Percentiles rank a stretch among this genome's conserved stretches.
Conservation (phyloP, 208 protist species). For the Zelonia costaricensis region DNA sequence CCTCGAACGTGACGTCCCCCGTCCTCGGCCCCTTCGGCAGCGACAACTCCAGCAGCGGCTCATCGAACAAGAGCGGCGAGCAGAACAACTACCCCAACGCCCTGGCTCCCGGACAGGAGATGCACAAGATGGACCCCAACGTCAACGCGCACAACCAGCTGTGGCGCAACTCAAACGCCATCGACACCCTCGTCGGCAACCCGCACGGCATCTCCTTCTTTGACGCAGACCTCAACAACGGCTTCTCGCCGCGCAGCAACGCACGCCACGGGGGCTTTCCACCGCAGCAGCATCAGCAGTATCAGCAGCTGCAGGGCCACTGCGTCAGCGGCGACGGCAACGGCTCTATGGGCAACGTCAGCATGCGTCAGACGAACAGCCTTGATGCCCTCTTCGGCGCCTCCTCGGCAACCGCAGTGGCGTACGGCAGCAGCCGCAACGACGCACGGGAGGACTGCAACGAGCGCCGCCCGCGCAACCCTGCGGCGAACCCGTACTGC, state of each 20-base stretch:
- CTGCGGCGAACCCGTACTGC: conserved; percentile 21
- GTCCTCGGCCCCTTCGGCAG: conserved; percentile 8
- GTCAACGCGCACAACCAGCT: conserved; percentile 25
- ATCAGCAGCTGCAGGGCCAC: not conserved
- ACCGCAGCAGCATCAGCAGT: not conserved
- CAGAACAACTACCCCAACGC: conserved; percentile 20
- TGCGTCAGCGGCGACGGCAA: not conserved
- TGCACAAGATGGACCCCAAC: conserved; percentile 18
- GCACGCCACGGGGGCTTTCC: not conserved
- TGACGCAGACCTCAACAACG: conserved; percentile 18
- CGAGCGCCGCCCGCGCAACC: conserved; percentile 3
- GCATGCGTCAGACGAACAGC: conserved; percentile 15
- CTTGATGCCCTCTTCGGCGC: conserved; percentile 25
- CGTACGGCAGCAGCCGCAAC: conserved; percentile 13
- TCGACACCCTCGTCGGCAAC: conserved; percentile 11
- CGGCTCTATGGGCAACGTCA: not conserved
- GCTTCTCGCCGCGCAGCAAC: conserved; percentile 11
- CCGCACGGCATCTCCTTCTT: conserved; percentile 5
- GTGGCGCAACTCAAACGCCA: conserved; percentile 26
- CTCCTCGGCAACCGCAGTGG: conserved; percentile 11
- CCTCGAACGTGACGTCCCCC: conserved; percentile 10
- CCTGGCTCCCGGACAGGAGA: conserved; percentile 18
- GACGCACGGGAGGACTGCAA: conserved; percentile 15
- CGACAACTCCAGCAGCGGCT: conserved; percentile 19
- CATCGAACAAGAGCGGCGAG: conserved; percentile 27